A percentile compares a stretch with the other conserved stretches of the same genome.
These are phyloP conservation scores for Artemisia argyi DNA, from an alignment of 129 eudicot genomes.

Conservation along the genomic window DNA sequence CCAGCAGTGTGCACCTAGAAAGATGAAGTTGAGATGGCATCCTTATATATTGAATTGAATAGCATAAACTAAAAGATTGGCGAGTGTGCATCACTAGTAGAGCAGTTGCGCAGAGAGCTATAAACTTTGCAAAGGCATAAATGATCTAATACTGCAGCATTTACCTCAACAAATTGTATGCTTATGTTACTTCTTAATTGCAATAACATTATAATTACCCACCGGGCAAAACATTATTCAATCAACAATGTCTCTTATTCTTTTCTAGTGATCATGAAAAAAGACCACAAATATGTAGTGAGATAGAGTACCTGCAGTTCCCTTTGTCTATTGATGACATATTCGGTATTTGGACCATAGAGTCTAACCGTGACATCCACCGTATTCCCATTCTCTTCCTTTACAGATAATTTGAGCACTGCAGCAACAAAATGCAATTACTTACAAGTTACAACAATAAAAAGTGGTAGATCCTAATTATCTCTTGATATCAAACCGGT, in stretches of 20 bases:
- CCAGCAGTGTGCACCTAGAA: background rate
- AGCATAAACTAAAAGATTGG: too few relatives aligned
- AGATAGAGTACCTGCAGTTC: slow-evolving; percentile 71
- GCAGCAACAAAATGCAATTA: slow-evolving; percentile 26
- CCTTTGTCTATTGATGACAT: slow-evolving; percentile 87
- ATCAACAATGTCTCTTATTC: background rate
- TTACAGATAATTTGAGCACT: slow-evolving; percentile 84
- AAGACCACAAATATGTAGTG: too few relatives aligned
- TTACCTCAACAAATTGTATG: background rate
- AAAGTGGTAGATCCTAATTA: too few relatives aligned
- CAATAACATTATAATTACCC: background rate
- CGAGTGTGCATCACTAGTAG: too few relatives aligned
- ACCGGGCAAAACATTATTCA: background rate
- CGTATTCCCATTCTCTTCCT: slow-evolving; percentile 50
- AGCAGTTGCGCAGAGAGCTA: too few relatives aligned
- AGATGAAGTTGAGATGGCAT: too few relatives aligned
- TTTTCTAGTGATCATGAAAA: background rate
- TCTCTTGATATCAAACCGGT: too few relatives aligned
- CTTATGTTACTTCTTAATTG: background rate
- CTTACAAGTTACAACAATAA: too few relatives aligned
- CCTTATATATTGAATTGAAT: too few relatives aligned
- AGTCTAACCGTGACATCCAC: slow-evolving; percentile 70
- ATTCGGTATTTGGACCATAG: slow-evolving; percentile 96
- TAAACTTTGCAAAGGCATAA: too few relatives aligned
- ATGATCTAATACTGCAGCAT: background rate